Evolutionary conservation across 768 basidiomycete species (phyloP).

Genomic region (Dioszegia aurantiaca): DNA sequence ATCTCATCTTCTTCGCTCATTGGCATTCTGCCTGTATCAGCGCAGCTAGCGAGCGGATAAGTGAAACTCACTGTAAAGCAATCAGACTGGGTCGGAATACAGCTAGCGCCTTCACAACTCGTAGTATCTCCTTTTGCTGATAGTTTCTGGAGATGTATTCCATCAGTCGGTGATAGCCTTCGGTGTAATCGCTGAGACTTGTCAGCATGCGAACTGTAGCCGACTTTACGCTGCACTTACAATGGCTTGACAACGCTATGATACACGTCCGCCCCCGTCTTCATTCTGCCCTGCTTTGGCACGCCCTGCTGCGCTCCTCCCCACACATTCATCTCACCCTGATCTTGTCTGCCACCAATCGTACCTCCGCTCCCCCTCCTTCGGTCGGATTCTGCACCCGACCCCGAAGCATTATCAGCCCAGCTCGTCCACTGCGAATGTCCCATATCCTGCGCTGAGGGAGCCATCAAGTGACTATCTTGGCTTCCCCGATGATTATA

Average conservation of each 20-base stretch:
- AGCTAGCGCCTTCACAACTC: conserved; percentile 88
- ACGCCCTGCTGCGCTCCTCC: background rate
- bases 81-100: conserved; percentile 96
- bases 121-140: conserved; percentile 91
- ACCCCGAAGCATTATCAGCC: background rate
- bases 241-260: conserved; percentile 71
- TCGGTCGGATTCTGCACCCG: background rate
- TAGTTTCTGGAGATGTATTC: conserved; percentile 77
- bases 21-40: conserved; percentile 65
- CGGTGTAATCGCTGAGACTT: conserved; percentile 70
- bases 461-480: too few relatives aligned
- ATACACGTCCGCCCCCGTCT: conserved; percentile 58
- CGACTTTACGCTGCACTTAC: conserved; percentile 24
- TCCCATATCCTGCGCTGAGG: background rate
- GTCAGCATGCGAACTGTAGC: conserved; percentile 3
- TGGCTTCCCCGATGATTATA: background rate
- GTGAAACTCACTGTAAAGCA: conserved; percentile 64
- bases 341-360: too few relatives aligned
- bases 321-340: too few relatives aligned
- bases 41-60: background rate
- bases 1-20: conserved; percentile 92
- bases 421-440: conserved; percentile 6
- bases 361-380: background rate
- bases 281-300: background rate
- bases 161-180: conserved; percentile 96